These are phyloP conservation scores for Colletotrichum gloeosporioides DNA, from an alignment of 2,329 filamentous ascomycete species.

Conservation along the genomic window DNA sequence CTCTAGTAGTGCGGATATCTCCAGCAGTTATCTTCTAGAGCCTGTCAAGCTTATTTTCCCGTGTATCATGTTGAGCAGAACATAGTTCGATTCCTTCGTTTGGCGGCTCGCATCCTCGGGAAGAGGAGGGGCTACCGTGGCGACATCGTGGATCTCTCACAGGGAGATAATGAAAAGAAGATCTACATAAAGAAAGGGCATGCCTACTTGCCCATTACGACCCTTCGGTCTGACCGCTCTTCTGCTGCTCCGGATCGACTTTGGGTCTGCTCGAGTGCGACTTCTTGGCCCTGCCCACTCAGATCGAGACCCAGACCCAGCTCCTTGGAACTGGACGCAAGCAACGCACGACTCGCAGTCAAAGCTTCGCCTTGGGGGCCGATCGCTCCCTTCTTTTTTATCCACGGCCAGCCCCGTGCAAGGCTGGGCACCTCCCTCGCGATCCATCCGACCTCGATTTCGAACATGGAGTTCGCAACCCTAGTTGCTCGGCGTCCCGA, in stretches of 20 bases:
- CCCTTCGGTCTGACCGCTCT: background rate
- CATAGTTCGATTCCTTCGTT: background rate
- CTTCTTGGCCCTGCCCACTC: background rate
- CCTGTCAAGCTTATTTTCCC: slow-evolving; percentile 10
- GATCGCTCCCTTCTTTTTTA: background rate
- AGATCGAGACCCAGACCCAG: background rate
- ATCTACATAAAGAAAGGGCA: slow-evolving; percentile 1
- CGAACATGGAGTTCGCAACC: slow-evolving; percentile 4
- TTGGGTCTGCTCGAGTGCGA: background rate
- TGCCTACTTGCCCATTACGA: background rate
- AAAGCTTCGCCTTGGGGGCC: background rate
- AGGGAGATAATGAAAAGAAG: background rate
- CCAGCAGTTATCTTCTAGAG: background rate
- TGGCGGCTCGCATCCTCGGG: background rate
- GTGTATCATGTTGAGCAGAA: slow-evolving; percentile 1
- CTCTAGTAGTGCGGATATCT: background rate
- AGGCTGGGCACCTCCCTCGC: background rate
- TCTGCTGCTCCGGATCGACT: background rate
- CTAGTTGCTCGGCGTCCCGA: slow-evolving; percentile 14
- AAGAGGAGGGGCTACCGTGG: background rate
- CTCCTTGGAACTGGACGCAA: background rate
- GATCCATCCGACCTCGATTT: background rate
- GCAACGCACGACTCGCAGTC: background rate
- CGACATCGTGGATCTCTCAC: background rate
- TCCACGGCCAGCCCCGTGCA: background rate